These are phyloP conservation scores for Aspergillus latus DNA, from an alignment of 2,329 filamentous ascomycete species.

Conservation along the genomic window DNA sequence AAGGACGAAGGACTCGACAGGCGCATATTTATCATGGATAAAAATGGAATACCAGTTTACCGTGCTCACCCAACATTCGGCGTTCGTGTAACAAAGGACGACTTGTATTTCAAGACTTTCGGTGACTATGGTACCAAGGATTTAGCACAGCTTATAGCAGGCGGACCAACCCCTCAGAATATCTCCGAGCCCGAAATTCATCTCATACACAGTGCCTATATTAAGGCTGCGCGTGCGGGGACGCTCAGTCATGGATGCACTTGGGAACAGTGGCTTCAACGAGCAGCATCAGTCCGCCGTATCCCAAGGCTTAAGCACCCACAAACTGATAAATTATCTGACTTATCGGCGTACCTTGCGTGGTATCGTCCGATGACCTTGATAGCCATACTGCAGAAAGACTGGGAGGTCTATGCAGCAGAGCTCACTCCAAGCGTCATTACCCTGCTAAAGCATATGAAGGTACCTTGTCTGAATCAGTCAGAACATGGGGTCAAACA, in stretches of 20 bases:
- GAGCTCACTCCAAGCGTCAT: neutral
- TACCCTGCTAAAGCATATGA: neutral
- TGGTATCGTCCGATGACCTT: neutral
- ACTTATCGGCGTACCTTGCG: neutral
- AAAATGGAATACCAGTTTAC: neutral
- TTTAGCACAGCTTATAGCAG: neutral
- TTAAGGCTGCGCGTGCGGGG: neutral
- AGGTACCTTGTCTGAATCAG: neutral
- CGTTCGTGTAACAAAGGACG: neutral
- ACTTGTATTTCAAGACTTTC: conserved; percentile 5
- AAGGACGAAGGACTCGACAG: neutral
- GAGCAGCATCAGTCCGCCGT: conserved; percentile 1
- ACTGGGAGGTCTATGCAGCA: neutral
- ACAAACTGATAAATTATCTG: neutral
- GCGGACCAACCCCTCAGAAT: neutral
- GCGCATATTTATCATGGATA: conserved; percentile 9
- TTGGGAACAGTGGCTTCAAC: conserved; percentile 10
- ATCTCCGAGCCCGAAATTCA: neutral
- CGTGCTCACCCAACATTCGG: neutral
- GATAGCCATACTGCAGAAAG: neutral
- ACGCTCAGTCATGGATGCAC: neutral
- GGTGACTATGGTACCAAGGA: conserved; percentile 3
- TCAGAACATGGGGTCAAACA: neutral
- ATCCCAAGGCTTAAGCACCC: conserved; percentile 6
- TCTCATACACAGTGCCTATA: conserved; percentile 5